Base-by-base conservation (phyloP, 2,329 filamentous ascomycete species). In the Tricladium varicosporioides region DNA sequence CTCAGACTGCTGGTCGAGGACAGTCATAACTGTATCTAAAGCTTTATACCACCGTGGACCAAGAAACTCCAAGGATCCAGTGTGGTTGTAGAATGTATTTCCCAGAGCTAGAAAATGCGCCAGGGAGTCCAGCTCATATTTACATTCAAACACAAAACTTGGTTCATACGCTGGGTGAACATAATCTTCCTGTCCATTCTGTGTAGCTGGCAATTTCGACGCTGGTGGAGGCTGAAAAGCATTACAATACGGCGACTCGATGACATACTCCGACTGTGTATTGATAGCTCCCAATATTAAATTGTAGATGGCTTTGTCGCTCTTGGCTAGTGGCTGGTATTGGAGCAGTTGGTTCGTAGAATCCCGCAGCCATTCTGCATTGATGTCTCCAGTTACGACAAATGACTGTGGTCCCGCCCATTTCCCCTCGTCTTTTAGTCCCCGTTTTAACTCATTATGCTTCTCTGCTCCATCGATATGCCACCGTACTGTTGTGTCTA, bases 91-190 rank as follows among this genome's bases (percentile, higher is more conserved):
- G 74, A 96, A 97, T 65, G 96, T 86, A 67, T 96, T 97, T 15
- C 81, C 84, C 1, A 99, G 76, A 0, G 89, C 85, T 5, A 99
- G 80, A 72, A 99, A 99, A 69, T 95, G 88, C 0, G 92, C 94
- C 0, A 99, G 80, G 8, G 92, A 97, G 74, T 99, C 94, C 18
- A 99, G 85, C 76, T 99, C 94, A 74, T 97, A 99, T 75, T 99
- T 99, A 83, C 94, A 99, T 74, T 99, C 94, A 63, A 97, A 99
- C 2, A 99, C 94, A 49, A 86, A 83, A 0, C 80, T 83, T 0
- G 88, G 88, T 68, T 97, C 92, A 70, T 96, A 97, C 0, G 80
- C 79, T 0, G 94, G 94, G 66, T 96, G 91, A 0, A 99, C 94
- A 8, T 71, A 74, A 69, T 99, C 94, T 16, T 87, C 82, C 70